phyloP scores from a whole-genome alignment of 441 rosid genomes.

The Breynia disticha region DNA sequence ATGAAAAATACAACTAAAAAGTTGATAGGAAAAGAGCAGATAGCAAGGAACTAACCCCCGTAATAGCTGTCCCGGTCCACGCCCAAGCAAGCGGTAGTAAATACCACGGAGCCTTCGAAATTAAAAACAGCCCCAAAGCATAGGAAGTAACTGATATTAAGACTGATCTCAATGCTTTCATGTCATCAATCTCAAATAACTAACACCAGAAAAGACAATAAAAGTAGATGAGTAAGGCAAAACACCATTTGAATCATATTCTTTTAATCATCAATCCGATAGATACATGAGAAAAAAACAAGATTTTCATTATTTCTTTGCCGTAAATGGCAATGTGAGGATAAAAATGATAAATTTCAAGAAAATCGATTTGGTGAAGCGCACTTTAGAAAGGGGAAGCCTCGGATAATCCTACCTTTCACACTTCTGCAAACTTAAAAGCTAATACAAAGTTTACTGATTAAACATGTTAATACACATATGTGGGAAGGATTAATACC shows the following conservation, averaged over 20 bases:
- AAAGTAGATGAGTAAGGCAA: conserved; percentile 4
- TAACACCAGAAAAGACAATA: conserved; percentile 15
- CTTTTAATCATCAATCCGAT: conserved; percentile 4
- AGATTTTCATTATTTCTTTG: not conserved
- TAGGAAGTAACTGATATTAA: conserved; percentile 71
- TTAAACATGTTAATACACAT: no score
- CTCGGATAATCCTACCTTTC: not conserved
- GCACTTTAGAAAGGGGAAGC: not conserved
- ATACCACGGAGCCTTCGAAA: conserved; percentile 85
- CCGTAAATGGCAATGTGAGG: no score
- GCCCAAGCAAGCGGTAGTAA: conserved; percentile 94
- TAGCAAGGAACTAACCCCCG: conserved; percentile 46
- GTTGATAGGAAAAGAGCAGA: conserved; percentile 1
- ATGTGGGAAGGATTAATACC: no score
- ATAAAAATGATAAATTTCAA: no score
- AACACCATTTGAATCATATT: conserved; percentile 6
- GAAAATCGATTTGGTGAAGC: no score
- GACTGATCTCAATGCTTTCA: conserved; percentile 81
- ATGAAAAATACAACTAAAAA: not conserved
- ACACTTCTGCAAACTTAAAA: not conserved
- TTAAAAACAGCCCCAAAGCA: conserved; percentile 68
- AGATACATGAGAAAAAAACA: conserved; percentile 1
- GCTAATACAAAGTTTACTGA: no score
- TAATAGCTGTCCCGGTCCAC: conserved; percentile 89
- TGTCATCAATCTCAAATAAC: conserved; percentile 86